Evolutionary conservation across 108 stramenopile species (phyloP).

Genomic region (Pseudonitzschia delicatissima): DNA sequence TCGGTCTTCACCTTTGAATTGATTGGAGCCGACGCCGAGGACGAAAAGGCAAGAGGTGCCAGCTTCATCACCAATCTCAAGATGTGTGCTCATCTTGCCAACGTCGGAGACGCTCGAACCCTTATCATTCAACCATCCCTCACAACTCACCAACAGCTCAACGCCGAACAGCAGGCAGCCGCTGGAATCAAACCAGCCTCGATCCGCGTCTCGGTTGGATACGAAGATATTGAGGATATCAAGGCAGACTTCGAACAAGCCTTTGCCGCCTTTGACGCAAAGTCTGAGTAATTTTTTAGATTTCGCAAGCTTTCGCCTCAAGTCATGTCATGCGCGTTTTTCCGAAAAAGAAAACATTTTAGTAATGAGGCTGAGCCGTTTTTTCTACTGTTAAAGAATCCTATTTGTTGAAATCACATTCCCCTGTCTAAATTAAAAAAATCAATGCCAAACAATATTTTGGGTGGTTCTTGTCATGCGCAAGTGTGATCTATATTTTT

Average conservation of each 20-base stretch:
- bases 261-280: conserved; percentile 31
- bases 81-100: conserved; percentile 85
- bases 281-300: neutral
- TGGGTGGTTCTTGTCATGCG: too few relatives aligned
- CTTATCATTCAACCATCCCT: conserved; percentile 87
- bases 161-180: conserved; percentile 52
- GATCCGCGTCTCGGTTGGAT: conserved; percentile 80
- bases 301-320: too few relatives aligned
- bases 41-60: conserved; percentile 63
- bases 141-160: conserved; percentile 88
- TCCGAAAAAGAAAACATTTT: too few relatives aligned
- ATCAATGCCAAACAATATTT: too few relatives aligned
- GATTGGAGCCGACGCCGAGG: conserved; percentile 48
- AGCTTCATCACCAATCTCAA: conserved; percentile 72
- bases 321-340: too few relatives aligned
- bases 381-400: too few relatives aligned
- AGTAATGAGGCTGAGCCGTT: too few relatives aligned
- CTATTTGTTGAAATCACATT: too few relatives aligned
- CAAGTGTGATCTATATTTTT: neutral
- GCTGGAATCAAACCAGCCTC: conserved; percentile 75
- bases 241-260: conserved; percentile 80
- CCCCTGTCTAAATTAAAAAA: too few relatives aligned
- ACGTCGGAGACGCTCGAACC: conserved; percentile 85
- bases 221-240: conserved; percentile 79
- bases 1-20: conserved; percentile 8